Conservation (phyloP, 2,329 filamentous ascomycete genomes). For the Fusarium mangiferae region DNA sequence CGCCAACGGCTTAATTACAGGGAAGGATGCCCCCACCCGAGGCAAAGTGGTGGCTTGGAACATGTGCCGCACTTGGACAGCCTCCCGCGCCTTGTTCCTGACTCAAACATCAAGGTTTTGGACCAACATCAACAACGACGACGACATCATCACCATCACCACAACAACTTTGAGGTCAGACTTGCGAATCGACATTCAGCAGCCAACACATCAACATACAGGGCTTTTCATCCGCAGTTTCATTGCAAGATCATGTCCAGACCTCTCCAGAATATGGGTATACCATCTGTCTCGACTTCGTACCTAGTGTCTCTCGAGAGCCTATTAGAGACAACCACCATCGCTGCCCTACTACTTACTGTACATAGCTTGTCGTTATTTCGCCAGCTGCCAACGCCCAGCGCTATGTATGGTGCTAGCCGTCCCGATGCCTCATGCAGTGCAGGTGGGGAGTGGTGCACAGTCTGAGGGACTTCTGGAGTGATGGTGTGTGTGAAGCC, state of each 20-base stretch:
- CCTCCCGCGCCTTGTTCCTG: slow-evolving; percentile 32
- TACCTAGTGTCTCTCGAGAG: neutral
- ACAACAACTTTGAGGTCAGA: neutral
- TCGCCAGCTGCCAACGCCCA: slow-evolving; percentile 26
- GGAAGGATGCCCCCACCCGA: slow-evolving; percentile 20
- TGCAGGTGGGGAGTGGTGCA: slow-evolving; percentile 23
- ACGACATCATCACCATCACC: slow-evolving; percentile 13
- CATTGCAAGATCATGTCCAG: neutral
- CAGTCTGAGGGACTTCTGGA: slow-evolving; percentile 41
- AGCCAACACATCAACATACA: neutral
- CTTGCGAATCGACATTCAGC: slow-evolving; percentile 1
- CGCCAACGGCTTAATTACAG: slow-evolving; percentile 31
- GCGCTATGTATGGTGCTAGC: slow-evolving; percentile 33
- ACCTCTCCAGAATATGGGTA: neutral
- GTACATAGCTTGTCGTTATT: neutral
- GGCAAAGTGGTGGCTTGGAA: slow-evolving; percentile 30
- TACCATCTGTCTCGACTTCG: slow-evolving; percentile 16
- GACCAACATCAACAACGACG: slow-evolving; percentile 2
- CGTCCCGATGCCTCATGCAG: slow-evolving; percentile 33
- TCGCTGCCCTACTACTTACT: slow-evolving; percentile 5
- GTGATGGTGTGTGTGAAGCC: slow-evolving; percentile 17
- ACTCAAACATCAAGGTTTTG: slow-evolving; percentile 32
- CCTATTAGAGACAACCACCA: slow-evolving; percentile 6
- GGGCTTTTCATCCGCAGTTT: neutral
- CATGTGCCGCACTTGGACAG: slow-evolving; percentile 31